Evolutionary conservation across 352 stramenopile species (phyloP).

Genomic region (Pythium apleroticum): DNA sequence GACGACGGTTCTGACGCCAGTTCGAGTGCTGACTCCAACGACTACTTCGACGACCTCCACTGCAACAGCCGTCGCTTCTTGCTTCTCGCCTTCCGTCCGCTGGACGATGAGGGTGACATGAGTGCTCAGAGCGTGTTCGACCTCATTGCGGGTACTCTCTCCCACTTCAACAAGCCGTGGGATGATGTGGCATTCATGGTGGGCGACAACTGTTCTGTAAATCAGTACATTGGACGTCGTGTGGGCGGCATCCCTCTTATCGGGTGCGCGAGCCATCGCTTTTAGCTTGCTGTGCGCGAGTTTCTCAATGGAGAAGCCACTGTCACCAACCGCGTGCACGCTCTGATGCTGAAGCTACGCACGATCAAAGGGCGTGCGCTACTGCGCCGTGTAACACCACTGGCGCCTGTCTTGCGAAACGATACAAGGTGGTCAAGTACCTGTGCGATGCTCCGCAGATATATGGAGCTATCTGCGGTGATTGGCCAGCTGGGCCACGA

Average conservation of each 20-base stretch:
- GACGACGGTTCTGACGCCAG: constrained; percentile 13
- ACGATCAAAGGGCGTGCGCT: constrained; percentile 13
- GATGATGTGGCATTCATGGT: constrained; percentile 23
- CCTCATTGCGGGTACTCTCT: constrained; percentile 22
- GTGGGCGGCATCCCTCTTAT: constrained; percentile 18
- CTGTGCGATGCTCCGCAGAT: constrained; percentile 10
- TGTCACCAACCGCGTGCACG: constrained; percentile 3
- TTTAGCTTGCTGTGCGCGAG: constrained; percentile 21
- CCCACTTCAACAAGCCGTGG: constrained; percentile 22
- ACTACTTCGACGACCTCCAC: constrained; percentile 24
- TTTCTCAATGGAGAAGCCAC: neutral
- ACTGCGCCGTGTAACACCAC: constrained; percentile 10
- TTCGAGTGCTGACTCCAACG: neutral
- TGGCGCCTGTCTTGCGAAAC: constrained; percentile 17
- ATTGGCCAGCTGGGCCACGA: no score
- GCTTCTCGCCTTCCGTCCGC: constrained; percentile 14
- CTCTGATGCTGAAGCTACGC: constrained; percentile 8
- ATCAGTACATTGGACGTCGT: constrained; percentile 25
- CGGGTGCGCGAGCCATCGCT: constrained; percentile 24
- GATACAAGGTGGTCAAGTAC: constrained; percentile 27
- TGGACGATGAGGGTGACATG: constrained; percentile 17
- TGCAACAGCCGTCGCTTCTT: constrained; percentile 21
- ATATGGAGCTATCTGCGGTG: neutral
- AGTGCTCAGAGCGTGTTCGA: constrained; percentile 20
- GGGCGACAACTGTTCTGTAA: constrained; percentile 27